These are phyloP conservation scores for Leptomonas pyrrhocoris DNA, from an alignment of 208 protist genomes.

Conservation along the genomic window DNA sequence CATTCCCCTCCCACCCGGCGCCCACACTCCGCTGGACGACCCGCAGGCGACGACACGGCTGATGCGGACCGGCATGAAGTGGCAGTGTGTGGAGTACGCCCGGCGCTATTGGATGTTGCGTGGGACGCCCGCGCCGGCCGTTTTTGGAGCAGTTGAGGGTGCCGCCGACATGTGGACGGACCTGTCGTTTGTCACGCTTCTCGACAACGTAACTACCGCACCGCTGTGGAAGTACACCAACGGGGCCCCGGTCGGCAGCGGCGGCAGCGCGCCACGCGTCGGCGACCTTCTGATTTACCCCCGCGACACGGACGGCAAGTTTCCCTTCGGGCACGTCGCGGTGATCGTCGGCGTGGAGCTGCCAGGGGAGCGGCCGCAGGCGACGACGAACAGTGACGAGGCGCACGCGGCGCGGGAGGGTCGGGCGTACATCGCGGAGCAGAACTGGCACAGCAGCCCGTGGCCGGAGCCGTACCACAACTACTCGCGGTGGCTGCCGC, in stretches of 20 bases:
- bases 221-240: conserved; percentile 63
- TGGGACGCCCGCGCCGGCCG: conserved; percentile 47
- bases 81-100: conserved; percentile 91
- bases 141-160: conserved; percentile 60
- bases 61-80: conserved; percentile 66
- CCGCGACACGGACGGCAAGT: conserved; percentile 26
- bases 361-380: background rate
- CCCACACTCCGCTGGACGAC: conserved; percentile 1
- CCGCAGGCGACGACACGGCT: conserved; percentile 5
- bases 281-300: conserved; percentile 82
- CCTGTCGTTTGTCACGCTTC: conserved; percentile 32
- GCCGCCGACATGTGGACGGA: conserved; percentile 80
- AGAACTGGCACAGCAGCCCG: conserved; percentile 78
- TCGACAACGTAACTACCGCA: conserved; percentile 32
- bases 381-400: no score
- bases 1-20: conserved; percentile 7
- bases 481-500: conserved; percentile 42
- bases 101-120: conserved; percentile 87
- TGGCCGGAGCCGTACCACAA: conserved; percentile 80
- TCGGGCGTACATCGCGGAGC: conserved; percentile 69
- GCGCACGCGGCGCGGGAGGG: background rate
- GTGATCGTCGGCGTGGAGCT: conserved; percentile 62
- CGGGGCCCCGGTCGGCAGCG: conserved; percentile 17
- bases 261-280: conserved; percentile 38
- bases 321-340: conserved; percentile 81